Evolutionary conservation across 306 rosid species (phyloP).

Genomic region (Bauhinia variegata): DNA sequence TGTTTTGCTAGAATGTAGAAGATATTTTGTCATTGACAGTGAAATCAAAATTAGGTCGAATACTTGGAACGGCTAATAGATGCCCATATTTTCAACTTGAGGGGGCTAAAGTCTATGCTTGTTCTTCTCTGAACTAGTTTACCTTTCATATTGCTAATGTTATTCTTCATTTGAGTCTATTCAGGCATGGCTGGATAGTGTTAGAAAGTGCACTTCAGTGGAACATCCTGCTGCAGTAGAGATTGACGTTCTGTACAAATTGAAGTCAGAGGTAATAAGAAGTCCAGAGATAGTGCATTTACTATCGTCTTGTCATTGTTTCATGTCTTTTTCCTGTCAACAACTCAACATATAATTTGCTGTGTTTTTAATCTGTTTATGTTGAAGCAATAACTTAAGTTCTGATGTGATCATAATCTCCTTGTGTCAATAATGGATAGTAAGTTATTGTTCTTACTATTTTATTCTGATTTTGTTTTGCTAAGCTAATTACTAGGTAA

Average conservation of each 20-base stretch:
- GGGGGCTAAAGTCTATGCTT: slow-evolving; percentile 15
- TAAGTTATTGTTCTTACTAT: background rate
- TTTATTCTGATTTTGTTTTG: background rate
- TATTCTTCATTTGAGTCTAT: slow-evolving; percentile 27
- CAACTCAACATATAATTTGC: slow-evolving; percentile 3
- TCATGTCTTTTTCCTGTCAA: slow-evolving; percentile 28
- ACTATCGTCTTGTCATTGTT: slow-evolving; percentile 22
- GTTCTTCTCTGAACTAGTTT: slow-evolving; percentile 19
- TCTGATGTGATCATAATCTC: background rate
- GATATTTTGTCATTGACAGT: no score
- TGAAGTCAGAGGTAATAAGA: slow-evolving; percentile 70
- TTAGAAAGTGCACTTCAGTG: slow-evolving; percentile 59
- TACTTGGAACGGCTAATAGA: no score
- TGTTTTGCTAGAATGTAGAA: no score
- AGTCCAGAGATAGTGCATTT: slow-evolving; percentile 25
- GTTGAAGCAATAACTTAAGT: slow-evolving; percentile 29
- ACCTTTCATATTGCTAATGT: slow-evolving; percentile 23
- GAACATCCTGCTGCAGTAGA: slow-evolving; percentile 56
- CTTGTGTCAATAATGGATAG: background rate
- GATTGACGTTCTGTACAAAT: slow-evolving; percentile 62
- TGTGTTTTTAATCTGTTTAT: slow-evolving; percentile 3
- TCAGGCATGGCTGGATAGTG: slow-evolving; percentile 70
- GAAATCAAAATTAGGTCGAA: no score
- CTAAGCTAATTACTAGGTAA: background rate
- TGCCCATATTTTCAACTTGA: slow-evolving; percentile 18